Evolutionary conservation across 108 stramenopile genomes (phyloP), one percentile per base, ranked within the genome.

Genomic region (Hondaea fermentalgiana): DNA sequence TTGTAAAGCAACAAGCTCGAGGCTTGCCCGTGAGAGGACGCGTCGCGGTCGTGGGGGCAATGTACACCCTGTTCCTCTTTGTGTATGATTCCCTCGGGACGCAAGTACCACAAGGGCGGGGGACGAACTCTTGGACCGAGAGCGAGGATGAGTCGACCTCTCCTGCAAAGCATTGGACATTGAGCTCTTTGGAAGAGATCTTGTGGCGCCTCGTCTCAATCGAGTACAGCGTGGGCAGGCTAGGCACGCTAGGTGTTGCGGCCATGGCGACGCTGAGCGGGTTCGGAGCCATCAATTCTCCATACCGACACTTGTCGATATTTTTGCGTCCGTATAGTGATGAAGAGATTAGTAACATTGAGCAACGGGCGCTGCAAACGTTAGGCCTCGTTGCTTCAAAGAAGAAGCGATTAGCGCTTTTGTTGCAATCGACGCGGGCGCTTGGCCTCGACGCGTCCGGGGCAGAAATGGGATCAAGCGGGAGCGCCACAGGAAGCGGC

Each of bases 191-290:
- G 64, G 17, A 69, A 3, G 21, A 42, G 25, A 3, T 69, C 35
- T 6, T 53, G 76, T 23, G 76, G 76, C 45, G 51, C 12, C 76
- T 83, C 1, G 25, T 83, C 51, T 83, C 76, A 35, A 83, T 83
- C n/a, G 76, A 83, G 25, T 83, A 83, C 5, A 47, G 16, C 23
- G 72, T 89, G 57, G 88, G 88, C 57, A 6, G 88, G 69, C 43
- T 89, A 0, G 88, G 88, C 5, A 51, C 51, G 44, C 57, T 89
- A 42, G 88, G 88, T 10, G 88, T 89, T 21, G 87, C 88, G 5
- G 55, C 71, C 14, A 43, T 87, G 53, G 88, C 88, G 16, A 35
- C 87, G 19, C 45, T 89, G 44, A 19, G 35, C 1, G 88, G 88
- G 25, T 89, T 87, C 44, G 88, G 88, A 4, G 88, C 87, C 6